Conservation (phyloP, 352 stramenopile species). For the Globisporangium acanthophoron region DNA sequence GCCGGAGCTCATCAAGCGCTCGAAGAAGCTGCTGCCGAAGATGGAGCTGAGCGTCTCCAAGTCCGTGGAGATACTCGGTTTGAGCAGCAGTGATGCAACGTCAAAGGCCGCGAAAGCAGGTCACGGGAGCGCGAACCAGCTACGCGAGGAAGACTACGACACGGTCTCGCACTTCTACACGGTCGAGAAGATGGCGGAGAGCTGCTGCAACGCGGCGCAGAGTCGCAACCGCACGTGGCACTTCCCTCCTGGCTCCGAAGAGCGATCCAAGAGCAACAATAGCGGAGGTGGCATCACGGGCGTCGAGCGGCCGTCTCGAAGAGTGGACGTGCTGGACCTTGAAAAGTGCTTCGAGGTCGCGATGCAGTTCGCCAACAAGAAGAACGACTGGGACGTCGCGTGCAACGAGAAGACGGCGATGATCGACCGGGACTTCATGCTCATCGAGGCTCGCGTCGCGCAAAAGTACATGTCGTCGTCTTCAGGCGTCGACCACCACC, state of each 20-base stretch:
- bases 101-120: background rate
- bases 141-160: slow-evolving; percentile 25
- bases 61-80: background rate
- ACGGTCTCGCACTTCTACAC: slow-evolving; percentile 73
- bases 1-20: slow-evolving; percentile 2
- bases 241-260: slow-evolving; percentile 56
- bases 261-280: slow-evolving; percentile 46
- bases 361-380: slow-evolving; percentile 53
- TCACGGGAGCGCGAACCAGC: slow-evolving; percentile 8
- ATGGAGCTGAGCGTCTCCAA: slow-evolving; percentile 8
- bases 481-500: background rate
- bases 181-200: slow-evolving; percentile 63
- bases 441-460: slow-evolving; percentile 38
- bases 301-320: slow-evolving; percentile 51
- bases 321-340: slow-evolving; percentile 65
- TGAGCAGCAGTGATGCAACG: slow-evolving; percentile 4
- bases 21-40: slow-evolving; percentile 15
- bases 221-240: slow-evolving; percentile 74
- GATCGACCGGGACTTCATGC: slow-evolving; percentile 64
- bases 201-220: slow-evolving; percentile 62
- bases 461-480: slow-evolving; percentile 20
- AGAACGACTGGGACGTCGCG: slow-evolving; percentile 33
- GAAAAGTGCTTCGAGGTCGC: slow-evolving; percentile 63
- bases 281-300: slow-evolving; percentile 38
- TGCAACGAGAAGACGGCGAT: slow-evolving; percentile 45